Conservation (phyloP, 345 rosid genomes). For the Dipteronia dyeriana region DNA sequence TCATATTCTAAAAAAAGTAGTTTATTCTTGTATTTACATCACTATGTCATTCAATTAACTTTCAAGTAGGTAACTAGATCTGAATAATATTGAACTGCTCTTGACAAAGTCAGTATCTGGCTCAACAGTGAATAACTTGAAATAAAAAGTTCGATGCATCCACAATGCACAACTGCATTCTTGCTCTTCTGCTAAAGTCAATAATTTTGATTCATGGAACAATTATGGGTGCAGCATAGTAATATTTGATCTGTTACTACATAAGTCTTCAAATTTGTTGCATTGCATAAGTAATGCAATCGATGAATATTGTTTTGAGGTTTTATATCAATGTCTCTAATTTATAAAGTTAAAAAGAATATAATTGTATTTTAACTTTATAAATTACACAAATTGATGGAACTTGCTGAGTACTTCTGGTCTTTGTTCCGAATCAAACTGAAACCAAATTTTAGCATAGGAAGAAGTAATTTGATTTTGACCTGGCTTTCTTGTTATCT, state of each 20-base stretch:
- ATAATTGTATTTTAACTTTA: neutral
- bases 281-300: neutral
- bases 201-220: neutral
- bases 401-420: neutral
- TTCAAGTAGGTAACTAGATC: neutral
- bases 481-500: neutral
- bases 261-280: constrained; percentile 1
- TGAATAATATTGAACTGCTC: neutral
- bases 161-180: neutral
- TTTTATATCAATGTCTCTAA: neutral
- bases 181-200: neutral
- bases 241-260: neutral
- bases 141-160: neutral
- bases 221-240: neutral
- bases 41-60: neutral
- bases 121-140: neutral
- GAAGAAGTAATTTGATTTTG: neutral
- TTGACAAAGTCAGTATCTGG: neutral
- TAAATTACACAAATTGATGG: neutral
- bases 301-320: neutral
- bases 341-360: neutral
- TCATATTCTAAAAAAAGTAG: neutral
- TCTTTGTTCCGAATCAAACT: neutral
- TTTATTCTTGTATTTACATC: neutral
- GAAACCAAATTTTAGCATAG: neutral